A percentile compares a stretch with the other conserved stretches of the same genome.
Conservation (phyloP, 306 rosid species). For the Coriaria nepalensis region DNA sequence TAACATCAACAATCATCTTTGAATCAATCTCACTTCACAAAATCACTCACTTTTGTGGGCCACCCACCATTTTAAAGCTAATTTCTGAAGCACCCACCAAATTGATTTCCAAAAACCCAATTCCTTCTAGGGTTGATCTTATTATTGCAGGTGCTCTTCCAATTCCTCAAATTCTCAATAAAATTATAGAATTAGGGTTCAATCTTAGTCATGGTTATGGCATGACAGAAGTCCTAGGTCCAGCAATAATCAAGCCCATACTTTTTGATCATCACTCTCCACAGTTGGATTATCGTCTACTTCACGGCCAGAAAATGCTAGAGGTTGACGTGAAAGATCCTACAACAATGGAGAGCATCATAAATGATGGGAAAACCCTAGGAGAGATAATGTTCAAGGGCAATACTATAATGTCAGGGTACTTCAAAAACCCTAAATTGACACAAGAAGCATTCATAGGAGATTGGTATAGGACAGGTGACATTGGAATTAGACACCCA, state of each 20-base stretch:
- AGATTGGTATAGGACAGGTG: constrained; percentile 81
- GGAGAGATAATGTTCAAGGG: constrained; percentile 78
- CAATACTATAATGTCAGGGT: constrained; percentile 50
- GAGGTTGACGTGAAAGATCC: constrained; percentile 67
- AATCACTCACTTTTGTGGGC: constrained; percentile 61
- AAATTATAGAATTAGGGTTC: constrained; percentile 46
- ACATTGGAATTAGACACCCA: constrained; percentile 34
- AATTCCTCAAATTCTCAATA: constrained; percentile 22
- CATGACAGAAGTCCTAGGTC: constrained; percentile 81
- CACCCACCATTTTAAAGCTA: constrained; percentile 45
- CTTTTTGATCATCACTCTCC: constrained; percentile 4
- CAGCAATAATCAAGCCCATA: constrained; percentile 41
- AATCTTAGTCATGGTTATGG: constrained; percentile 67
- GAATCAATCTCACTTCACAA: constrained; percentile 39
- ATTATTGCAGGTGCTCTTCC: constrained; percentile 68
- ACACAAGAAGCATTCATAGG: constrained; percentile 35
- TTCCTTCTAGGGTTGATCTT: constrained; percentile 33
- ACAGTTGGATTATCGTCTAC: no score
- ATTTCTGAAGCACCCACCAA: constrained; percentile 22
- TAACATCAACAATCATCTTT: constrained; percentile 34
- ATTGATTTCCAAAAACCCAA: constrained; percentile 7
- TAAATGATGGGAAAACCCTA: constrained; percentile 49
- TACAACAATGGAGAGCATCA: constrained; percentile 35
- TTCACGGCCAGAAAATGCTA: not conserved
- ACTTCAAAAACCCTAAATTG: constrained; percentile 33